Percentiles rank a stretch among this genome's conserved stretches.
Conservation (phyloP, 2,329 filamentous ascomycete genomes). For the Fusarium sp. region DNA sequence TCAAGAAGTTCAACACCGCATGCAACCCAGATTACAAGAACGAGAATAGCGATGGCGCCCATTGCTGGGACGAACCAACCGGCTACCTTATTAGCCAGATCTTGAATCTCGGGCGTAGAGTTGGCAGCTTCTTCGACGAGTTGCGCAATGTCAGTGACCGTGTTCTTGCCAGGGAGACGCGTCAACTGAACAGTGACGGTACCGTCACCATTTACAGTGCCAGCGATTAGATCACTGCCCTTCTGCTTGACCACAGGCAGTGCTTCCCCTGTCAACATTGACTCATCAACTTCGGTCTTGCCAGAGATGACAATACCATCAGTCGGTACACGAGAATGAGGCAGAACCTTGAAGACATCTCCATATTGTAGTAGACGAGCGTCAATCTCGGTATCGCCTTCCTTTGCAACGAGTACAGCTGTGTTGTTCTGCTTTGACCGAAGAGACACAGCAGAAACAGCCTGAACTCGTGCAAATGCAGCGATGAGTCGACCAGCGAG, state of each 20-base stretch:
- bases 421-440: slow-evolving; percentile 60
- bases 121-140: slow-evolving; percentile 70
- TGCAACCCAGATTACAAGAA: slow-evolving; percentile 45
- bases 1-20: slow-evolving; percentile 50
- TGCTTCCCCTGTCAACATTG: slow-evolving; percentile 59
- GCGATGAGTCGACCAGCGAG: slow-evolving; percentile 53
- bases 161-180: slow-evolving; percentile 65
- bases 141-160: slow-evolving; percentile 67
- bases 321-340: slow-evolving; percentile 65
- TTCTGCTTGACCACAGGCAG: slow-evolving; percentile 7
- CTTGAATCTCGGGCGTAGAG: slow-evolving; percentile 68
- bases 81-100: slow-evolving; percentile 68
- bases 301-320: slow-evolving; percentile 68
- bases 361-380: slow-evolving; percentile 67
- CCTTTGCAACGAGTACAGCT: slow-evolving; percentile 57
- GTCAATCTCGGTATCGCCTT: slow-evolving; percentile 60
- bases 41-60: slow-evolving; percentile 57
- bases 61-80: slow-evolving; percentile 69
- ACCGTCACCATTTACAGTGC: slow-evolving; percentile 54
- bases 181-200: slow-evolving; percentile 61
- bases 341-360: slow-evolving; percentile 63
- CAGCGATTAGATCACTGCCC: slow-evolving; percentile 7
- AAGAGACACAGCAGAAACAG: slow-evolving; percentile 53
- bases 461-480: slow-evolving; percentile 51
- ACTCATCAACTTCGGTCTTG: slow-evolving; percentile 69